Evolutionary conservation across 139 green algal genomes (phyloP).

Genomic region (Desmodesmus armatus): DNA sequence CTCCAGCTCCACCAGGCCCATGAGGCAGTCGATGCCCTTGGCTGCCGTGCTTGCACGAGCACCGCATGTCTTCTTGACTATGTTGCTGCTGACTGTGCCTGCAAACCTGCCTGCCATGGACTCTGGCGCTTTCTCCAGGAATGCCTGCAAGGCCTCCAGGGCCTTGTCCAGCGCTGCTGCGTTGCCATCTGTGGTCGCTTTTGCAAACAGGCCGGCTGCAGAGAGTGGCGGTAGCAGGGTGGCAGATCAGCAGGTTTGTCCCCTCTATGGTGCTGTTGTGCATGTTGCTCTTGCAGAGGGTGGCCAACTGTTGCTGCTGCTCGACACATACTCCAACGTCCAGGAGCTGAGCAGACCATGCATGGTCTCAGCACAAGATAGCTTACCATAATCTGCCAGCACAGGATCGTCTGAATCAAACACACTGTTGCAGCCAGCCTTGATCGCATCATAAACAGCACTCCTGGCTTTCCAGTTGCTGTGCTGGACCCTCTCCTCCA

Average conservation of each 20-base stretch:
- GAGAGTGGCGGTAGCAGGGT: not conserved
- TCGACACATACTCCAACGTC: too few species aligned
- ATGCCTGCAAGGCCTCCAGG: constrained; percentile 81
- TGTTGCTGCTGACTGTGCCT: constrained; percentile 52
- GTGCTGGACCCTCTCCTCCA: constrained; percentile 77
- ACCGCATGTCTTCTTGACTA: constrained; percentile 86
- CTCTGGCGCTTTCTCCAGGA: constrained; percentile 69
- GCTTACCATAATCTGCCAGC: constrained; percentile 76
- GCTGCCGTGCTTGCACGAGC: constrained; percentile 83
- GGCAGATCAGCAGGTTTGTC: not conserved
- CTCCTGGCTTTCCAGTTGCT: constrained; percentile 92
- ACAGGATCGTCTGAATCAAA: constrained; percentile 73
- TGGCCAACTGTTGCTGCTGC: too few species aligned
- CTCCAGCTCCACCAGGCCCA: constrained; percentile 90
- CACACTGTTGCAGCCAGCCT: constrained; percentile 59
- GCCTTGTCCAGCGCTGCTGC: constrained; percentile 92
- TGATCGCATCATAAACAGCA: constrained; percentile 85
- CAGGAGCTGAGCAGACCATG: too few species aligned
- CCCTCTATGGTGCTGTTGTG: not conserved
- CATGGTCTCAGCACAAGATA: not conserved
- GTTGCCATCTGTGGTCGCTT: constrained; percentile 88
- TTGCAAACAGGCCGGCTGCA: constrained; percentile 84
- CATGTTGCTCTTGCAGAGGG: too few species aligned
- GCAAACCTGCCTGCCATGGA: constrained; percentile 33
- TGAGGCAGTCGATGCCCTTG: constrained; percentile 73